Evolutionary conservation across 768 basidiomycete species (phyloP).

Genomic region (Russula emetica): DNA sequence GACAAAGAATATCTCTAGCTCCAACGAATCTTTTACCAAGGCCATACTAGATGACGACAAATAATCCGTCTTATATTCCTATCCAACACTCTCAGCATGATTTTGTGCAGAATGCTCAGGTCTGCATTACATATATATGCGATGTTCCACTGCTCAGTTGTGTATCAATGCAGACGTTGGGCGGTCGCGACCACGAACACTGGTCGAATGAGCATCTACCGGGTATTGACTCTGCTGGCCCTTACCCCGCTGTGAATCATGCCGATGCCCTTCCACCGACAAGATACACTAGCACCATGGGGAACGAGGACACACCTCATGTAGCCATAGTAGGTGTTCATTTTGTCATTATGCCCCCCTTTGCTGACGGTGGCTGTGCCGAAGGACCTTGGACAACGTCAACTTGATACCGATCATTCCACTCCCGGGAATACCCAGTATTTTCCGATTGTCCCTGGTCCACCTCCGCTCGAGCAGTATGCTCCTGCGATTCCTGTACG

Average conservation of each 20-base stretch:
- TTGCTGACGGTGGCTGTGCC: neutral
- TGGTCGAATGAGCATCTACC: neutral
- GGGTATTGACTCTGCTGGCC: neutral
- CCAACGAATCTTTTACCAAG: no score
- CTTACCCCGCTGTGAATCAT: neutral
- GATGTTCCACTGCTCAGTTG: neutral
- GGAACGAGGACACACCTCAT: neutral
- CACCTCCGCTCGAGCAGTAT: neutral
- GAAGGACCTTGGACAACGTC: neutral
- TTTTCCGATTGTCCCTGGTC: neutral
- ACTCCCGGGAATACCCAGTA: neutral
- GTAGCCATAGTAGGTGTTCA: neutral
- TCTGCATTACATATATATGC: no score
- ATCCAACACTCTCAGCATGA: no score
- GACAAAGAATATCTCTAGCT: no score
- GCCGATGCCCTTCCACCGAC: neutral
- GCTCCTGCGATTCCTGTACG: neutral
- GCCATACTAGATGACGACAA: no score
- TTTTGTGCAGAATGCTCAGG: no score
- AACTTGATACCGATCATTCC: no score
- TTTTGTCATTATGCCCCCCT: neutral
- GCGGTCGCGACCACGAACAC: neutral
- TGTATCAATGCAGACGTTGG: neutral
- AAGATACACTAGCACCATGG: neutral
- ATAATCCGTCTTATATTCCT: no score